Percentiles rank a stretch among this genome's conserved stretches.
phyloP scores from a whole-genome alignment of 768 basidiomycete species.

The Tricholoma terreum region DNA sequence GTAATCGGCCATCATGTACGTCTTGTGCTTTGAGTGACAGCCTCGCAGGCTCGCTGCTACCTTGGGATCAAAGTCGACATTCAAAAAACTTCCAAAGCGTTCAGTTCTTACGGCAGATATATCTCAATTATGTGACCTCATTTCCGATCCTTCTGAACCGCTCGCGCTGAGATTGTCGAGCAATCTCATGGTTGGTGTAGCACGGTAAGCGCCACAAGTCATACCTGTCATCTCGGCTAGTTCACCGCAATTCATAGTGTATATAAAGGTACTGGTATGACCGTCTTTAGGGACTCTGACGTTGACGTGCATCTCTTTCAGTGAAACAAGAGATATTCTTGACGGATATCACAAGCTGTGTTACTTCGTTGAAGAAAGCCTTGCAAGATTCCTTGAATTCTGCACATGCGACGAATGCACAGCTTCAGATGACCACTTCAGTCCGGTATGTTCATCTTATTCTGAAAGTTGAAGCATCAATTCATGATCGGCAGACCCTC shows the following conservation, averaged over 20 bases:
- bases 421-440: slow-evolving; percentile 66
- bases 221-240: neutral
- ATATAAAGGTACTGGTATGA: slow-evolving; percentile 52
- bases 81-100: slow-evolving; percentile 78
- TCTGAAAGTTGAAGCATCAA: neutral
- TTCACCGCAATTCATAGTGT: slow-evolving; percentile 22
- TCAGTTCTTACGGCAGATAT: slow-evolving; percentile 88
- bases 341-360: slow-evolving; percentile 77
- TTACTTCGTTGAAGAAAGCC: slow-evolving; percentile 73
- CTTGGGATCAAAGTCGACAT: slow-evolving; percentile 81
- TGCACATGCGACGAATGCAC: slow-evolving; percentile 39
- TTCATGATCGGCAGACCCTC: slow-evolving; percentile 37
- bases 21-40: neutral
- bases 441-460: slow-evolving; percentile 45
- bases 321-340: slow-evolving; percentile 85
- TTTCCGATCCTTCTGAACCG: slow-evolving; percentile 81
- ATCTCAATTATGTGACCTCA: slow-evolving; percentile 72
- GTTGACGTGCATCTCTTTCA: slow-evolving; percentile 24
- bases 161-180: slow-evolving; percentile 84
- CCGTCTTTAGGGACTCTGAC: neutral
- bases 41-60: slow-evolving; percentile 84
- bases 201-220: slow-evolving; percentile 53
- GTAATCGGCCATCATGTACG: slow-evolving; percentile 32
- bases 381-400: slow-evolving; percentile 60
- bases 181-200: slow-evolving; percentile 86